A percentile compares a stretch with the other conserved stretches of the same genome.
These are phyloP conservation scores for Hysterium pulicare DNA, from an alignment of 2,329 filamentous ascomycete genomes.

Conservation along the genomic window DNA sequence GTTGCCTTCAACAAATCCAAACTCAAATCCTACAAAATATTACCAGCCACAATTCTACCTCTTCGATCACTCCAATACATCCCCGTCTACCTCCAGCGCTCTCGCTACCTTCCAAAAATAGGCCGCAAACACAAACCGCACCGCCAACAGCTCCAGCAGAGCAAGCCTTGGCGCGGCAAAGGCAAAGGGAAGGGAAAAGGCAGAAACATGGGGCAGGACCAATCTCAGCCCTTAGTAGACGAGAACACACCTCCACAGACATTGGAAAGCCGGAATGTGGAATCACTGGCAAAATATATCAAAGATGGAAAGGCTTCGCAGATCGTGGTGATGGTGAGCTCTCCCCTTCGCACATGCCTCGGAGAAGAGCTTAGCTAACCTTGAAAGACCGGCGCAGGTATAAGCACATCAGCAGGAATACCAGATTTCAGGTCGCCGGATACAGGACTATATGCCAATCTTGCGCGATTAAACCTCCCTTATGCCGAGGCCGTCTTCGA, in stretches of 20 bases:
- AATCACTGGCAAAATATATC: conserved; percentile 78
- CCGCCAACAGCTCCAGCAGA: conserved; percentile 34
- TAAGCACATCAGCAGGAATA: conserved; percentile 71
- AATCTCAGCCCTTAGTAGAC: conserved; percentile 65
- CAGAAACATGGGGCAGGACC: conserved; percentile 79
- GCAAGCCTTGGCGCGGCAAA: conserved; percentile 24
- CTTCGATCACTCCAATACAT: no score
- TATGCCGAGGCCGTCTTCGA: conserved; percentile 93
- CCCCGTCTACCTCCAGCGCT: no score
- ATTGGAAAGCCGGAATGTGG: conserved; percentile 65
- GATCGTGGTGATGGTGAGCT: conserved; percentile 73
- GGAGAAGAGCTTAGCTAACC: conserved; percentile 8
- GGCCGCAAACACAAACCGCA: conserved; percentile 49
- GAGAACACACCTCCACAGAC: conserved; percentile 62
- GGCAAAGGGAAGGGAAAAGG: conserved; percentile 23
- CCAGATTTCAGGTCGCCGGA: conserved; percentile 93
- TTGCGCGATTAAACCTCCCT: conserved; percentile 79
- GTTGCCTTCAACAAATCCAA: no score
- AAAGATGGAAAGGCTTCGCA: conserved; percentile 62
- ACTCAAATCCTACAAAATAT: no score
- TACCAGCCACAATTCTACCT: no score
- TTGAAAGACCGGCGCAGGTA: conserved; percentile 73
- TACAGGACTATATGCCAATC: conserved; percentile 90
- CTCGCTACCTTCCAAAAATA: conserved; percentile 40
- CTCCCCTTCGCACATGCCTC: background rate